Evolutionary conservation across 495 filamentous ascomycete species (phyloP), one percentile per base, ranked within the genome.

Genomic region (Bryoglossum gracile): DNA sequence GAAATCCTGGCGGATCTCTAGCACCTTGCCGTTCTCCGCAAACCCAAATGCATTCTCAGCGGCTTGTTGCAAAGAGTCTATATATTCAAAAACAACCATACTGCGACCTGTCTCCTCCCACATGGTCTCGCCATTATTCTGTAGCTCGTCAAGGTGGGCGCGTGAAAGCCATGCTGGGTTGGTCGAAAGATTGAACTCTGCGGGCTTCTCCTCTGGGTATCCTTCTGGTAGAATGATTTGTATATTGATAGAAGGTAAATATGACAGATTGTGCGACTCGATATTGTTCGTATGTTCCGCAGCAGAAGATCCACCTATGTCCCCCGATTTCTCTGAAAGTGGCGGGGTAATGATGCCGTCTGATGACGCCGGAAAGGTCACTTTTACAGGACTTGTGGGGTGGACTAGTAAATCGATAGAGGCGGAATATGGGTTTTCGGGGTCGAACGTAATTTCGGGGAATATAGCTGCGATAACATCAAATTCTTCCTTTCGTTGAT

Each of bases 61-160:
- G 2, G 81, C 75, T 66, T 89, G 86, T 57, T 92, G 87, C 21
- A 97, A 67, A 57, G 82, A 78, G 65, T 94, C 89, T 50, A 97
- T 91, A 52, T 89, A 95, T 0, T 80, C 76, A 62, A 78, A 98
- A 13, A 94, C 76, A 4, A 94, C 81, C 55, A 84, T 77, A 55
- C 82, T 79, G 21, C 69, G 78, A 1, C 88, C 89, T 39, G 81
- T 76, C 46, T 94, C 89, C 53, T 91, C 82, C 92, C 92, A 98
- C 11, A 94, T 65, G 4, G 64, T 61, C 28, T 65, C 50, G 1
- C 76, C 80, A 53, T 91, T 81, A 10, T 68, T 59, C 53, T 80
- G 64, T 1, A 97, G 68, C 47, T 67, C 71, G 24, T 67, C 50
- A n/a, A 87, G 52, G 8, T 71, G 77, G 1, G 70, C 56, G 3